Percentiles rank a stretch among this genome's conserved stretches.
phyloP scores from a whole-genome alignment of 2,329 filamentous ascomycete species.

The Lecanicillium sp. region DNA sequence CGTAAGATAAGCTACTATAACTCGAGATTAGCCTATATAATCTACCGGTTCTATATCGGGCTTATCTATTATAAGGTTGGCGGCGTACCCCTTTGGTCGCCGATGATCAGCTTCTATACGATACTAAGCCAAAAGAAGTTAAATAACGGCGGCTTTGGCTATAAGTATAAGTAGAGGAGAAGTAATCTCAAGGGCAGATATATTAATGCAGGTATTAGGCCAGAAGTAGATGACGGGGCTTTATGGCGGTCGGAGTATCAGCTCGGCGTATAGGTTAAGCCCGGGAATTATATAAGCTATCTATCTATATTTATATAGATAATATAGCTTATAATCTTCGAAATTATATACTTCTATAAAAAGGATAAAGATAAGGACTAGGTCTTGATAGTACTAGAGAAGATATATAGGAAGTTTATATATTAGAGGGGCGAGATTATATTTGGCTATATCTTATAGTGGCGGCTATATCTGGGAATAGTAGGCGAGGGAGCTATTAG shows the following conservation, averaged over 20 bases:
- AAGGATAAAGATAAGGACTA: not conserved
- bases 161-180: not conserved
- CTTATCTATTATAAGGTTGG: not conserved
- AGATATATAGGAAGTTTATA: not conserved
- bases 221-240: not conserved
- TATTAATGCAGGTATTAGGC: no score
- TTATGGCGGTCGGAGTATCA: not conserved
- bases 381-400: not conserved
- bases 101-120: not conserved
- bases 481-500: not conserved
- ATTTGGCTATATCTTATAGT: constrained; percentile 1
- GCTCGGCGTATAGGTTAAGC: not conserved
- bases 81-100: not conserved
- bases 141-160: not conserved
- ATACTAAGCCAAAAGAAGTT: not conserved
- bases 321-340: not conserved
- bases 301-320: not conserved
- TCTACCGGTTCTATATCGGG: not conserved
- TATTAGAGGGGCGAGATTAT: not conserved
- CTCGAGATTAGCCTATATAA: no score
- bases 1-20: not conserved
- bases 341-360: not conserved
- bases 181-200: no score
- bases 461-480: not conserved
- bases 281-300: not conserved